phyloP scores from a whole-genome alignment of 305 asterid species.

The Euphrasia arctica region DNA sequence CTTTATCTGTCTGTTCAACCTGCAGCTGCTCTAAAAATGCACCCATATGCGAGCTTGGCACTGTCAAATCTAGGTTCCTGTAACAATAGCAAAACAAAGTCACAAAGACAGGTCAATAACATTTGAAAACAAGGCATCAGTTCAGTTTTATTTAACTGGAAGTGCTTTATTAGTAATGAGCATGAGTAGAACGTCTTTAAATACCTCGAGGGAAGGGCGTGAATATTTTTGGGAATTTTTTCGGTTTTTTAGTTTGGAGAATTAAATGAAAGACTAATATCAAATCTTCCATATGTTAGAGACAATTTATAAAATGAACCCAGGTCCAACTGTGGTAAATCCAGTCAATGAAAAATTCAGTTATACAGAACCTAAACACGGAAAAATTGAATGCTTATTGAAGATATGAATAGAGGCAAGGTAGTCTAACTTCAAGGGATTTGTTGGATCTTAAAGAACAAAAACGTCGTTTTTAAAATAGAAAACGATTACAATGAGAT shows the following conservation, averaged over 20 bases:
- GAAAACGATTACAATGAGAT: not conserved
- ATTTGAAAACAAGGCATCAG: constrained; percentile 8
- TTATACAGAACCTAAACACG: too few relatives aligned
- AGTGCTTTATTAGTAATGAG: not conserved
- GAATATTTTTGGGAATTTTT: too few relatives aligned
- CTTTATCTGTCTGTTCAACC: constrained; percentile 59
- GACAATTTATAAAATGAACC: too few relatives aligned
- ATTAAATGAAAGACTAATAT: not conserved
- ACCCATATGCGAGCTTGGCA: constrained; percentile 78
- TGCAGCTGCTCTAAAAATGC: constrained; percentile 82
- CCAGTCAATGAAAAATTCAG: too few relatives aligned
- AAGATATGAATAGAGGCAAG: too few relatives aligned
- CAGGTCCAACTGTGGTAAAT: too few relatives aligned
- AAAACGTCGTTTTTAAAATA: not conserved
- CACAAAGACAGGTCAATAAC: constrained; percentile 1
- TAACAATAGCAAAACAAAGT: constrained; percentile 24
- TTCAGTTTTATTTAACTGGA: not conserved
- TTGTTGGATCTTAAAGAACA: not conserved
- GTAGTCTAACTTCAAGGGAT: not conserved
- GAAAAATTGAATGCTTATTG: too few relatives aligned
- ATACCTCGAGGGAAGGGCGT: not conserved
- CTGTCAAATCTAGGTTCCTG: constrained; percentile 69
- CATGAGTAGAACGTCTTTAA: not conserved
- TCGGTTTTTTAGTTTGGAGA: not conserved
- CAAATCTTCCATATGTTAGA: not conserved